Conservation (phyloP, 257 asterid species). For the Nicotiana obtusifolia region DNA sequence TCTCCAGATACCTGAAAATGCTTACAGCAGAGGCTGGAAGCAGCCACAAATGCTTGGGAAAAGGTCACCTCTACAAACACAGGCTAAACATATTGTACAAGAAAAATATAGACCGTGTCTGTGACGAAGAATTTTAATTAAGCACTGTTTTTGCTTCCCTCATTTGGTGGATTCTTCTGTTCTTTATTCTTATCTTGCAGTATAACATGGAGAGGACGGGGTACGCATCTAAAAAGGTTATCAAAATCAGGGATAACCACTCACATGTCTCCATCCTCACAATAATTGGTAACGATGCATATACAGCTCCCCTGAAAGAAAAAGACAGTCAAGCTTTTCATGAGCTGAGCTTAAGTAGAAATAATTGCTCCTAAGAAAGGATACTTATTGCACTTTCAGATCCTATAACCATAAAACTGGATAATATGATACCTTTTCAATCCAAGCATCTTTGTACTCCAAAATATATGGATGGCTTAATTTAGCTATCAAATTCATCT, state of each 20-base stretch:
- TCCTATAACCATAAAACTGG: background rate
- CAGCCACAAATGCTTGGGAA: background rate
- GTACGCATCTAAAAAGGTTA: background rate
- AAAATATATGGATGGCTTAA: constrained; percentile 80
- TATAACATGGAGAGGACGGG: background rate
- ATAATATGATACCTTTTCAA: constrained; percentile 56
- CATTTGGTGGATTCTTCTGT: background rate
- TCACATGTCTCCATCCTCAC: constrained; percentile 87
- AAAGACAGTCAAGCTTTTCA: constrained; percentile 10
- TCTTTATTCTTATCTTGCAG: background rate
- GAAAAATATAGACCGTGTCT: background rate
- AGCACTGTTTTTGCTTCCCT: background rate
- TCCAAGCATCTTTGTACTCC: constrained; percentile 88
- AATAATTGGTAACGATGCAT: constrained; percentile 69
- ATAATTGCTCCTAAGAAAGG: background rate
- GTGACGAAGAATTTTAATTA: background rate
- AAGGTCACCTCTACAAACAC: background rate
- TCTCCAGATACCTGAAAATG: background rate
- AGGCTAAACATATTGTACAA: background rate
- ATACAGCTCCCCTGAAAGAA: constrained; percentile 54
- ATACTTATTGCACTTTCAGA: background rate
- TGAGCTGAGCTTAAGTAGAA: background rate
- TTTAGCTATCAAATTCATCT: constrained; percentile 70
- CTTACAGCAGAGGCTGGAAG: background rate
- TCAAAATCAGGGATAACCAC: constrained; percentile 19